Evolutionary conservation across 2,329 filamentous ascomycete genomes (phyloP), one percentile per base, ranked within the genome.

Genomic region (Tolypocladium nubicola): DNA sequence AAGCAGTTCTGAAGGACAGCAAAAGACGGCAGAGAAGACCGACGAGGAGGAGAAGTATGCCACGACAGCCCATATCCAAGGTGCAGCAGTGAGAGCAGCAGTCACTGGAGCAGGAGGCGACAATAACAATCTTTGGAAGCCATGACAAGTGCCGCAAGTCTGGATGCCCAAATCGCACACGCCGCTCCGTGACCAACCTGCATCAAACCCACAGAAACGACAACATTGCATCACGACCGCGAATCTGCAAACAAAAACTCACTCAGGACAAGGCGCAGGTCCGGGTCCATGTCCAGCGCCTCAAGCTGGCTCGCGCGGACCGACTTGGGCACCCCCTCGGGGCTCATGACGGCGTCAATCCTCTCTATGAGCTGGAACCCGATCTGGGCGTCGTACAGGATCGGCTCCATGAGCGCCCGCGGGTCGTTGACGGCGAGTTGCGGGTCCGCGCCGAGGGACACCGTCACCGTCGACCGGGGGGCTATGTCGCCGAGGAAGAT

Each of bases 201-300:
- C 2, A 13, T 4, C 10, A 50, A 4, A 50, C 0, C 9, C 16
- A 35, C 26, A 2, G 10, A 35, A 11, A 2, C 45, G 4, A 16
- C 37, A 38, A 38, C 13, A 38, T 3, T 7, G 9, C 8, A 35
- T 35, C 52, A 61, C 1, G 52, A 56, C 10, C 59, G 53, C 33
- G 57, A 56, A 11, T 64, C 59, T 0, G 61, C 63, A 43, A 64
- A 47, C 52, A 64, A 49, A 14, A 62, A 56, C 26, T 64, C 63
- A 16, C 56, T 57, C 50, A 64, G 37, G 33, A 63, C 54, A 30
- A 60, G 59, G 9, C 61, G 56, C 45, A 65, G 35, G 33, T 63
- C 63, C 5, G 56, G 21, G 23, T 63, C 62, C 61, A 65, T 65
- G 13, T 64, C 62, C 35, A 62, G 52, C 19, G 63, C 60, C 37